Percentiles rank a stretch among this genome's conserved stretches.
Evolutionary conservation across 768 basidiomycete species (phyloP).

Genomic region (Phylloporus scabripes): DNA sequence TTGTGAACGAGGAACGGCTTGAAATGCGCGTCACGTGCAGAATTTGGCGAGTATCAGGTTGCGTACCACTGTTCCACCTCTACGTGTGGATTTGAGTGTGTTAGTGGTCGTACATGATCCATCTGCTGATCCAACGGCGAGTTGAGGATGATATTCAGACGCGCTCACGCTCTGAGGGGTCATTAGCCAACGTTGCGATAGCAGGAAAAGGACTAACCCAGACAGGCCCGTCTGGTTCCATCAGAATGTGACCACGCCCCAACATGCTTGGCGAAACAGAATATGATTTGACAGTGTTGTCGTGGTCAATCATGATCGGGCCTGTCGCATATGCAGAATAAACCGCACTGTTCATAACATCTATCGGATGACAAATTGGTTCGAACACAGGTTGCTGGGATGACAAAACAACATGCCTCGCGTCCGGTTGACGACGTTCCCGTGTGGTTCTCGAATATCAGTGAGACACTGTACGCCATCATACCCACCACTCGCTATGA

Average conservation of each 20-base stretch:
- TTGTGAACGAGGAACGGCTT: slow-evolving; percentile 71
- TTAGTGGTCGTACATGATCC: slow-evolving; percentile 77
- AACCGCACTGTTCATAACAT: slow-evolving; percentile 62
- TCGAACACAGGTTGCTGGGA: neutral
- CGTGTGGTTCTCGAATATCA: slow-evolving; percentile 67
- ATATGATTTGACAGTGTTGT: slow-evolving; percentile 73
- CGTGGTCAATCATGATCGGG: slow-evolving; percentile 75
- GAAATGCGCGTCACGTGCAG: neutral
- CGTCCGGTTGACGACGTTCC: slow-evolving; percentile 69
- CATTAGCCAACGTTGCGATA: neutral
- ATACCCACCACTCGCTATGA: slow-evolving; percentile 73
- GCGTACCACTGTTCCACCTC: slow-evolving; percentile 69
- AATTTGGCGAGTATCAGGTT: neutral
- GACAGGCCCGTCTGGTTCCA: slow-evolving; percentile 74
- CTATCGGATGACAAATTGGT: slow-evolving; percentile 31
- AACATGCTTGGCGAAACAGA: slow-evolving; percentile 68
- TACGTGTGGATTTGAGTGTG: slow-evolving; percentile 56
- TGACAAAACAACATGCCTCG: slow-evolving; percentile 46
- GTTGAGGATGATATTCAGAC: slow-evolving; percentile 84
- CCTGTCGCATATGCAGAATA: slow-evolving; percentile 68
- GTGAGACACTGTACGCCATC: slow-evolving; percentile 74
- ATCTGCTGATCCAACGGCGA: slow-evolving; percentile 79
- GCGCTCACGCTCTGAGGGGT: slow-evolving; percentile 53
- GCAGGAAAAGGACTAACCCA: slow-evolving; percentile 56
- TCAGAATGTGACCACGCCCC: slow-evolving; percentile 63